Evolutionary conservation across 2,329 filamentous ascomycete genomes (phyloP).

Genomic region (Cladosporium sp.): DNA sequence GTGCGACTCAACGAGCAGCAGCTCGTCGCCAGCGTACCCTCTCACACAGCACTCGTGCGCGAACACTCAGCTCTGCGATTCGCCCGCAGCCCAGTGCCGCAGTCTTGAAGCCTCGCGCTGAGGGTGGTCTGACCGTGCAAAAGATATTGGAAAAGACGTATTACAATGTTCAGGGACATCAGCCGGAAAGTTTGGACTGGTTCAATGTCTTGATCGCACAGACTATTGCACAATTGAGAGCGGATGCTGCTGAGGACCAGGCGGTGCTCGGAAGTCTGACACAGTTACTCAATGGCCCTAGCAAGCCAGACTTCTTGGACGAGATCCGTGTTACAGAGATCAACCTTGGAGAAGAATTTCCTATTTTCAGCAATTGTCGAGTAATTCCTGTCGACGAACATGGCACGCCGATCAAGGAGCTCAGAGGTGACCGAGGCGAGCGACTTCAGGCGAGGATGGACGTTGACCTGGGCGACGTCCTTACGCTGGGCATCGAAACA

Average conservation of each 20-base stretch:
- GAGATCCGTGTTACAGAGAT: constrained; percentile 93
- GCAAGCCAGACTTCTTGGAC: constrained; percentile 85
- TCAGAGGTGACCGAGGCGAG: constrained; percentile 52
- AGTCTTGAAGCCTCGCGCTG: constrained; percentile 26
- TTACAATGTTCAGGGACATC: constrained; percentile 92
- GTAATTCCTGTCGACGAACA: constrained; percentile 88
- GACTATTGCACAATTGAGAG: constrained; percentile 90
- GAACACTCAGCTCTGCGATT: constrained; percentile 31
- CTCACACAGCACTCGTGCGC: constrained; percentile 54
- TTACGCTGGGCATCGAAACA: constrained; percentile 91
- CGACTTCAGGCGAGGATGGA: constrained; percentile 93
- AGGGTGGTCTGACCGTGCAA: constrained; percentile 67
- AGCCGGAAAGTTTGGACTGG: constrained; percentile 96
- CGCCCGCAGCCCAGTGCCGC: constrained; percentile 29
- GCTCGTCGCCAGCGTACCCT: constrained; percentile 69
- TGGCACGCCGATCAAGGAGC: constrained; percentile 50
- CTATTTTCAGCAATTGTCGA: constrained; percentile 96
- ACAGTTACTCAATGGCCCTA: constrained; percentile 76
- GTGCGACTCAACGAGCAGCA: constrained; percentile 69
- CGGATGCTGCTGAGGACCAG: constrained; percentile 86
- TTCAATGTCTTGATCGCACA: constrained; percentile 97
- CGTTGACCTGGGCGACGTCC: constrained; percentile 91
- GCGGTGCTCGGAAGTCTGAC: constrained; percentile 82
- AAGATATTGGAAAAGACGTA: constrained; percentile 96
- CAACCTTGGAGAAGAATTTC: constrained; percentile 91